These are phyloP conservation scores for Pseudopyrenochaeta lycopersici DNA, from an alignment of 2,329 filamentous ascomycete species.

Conservation along the genomic window DNA sequence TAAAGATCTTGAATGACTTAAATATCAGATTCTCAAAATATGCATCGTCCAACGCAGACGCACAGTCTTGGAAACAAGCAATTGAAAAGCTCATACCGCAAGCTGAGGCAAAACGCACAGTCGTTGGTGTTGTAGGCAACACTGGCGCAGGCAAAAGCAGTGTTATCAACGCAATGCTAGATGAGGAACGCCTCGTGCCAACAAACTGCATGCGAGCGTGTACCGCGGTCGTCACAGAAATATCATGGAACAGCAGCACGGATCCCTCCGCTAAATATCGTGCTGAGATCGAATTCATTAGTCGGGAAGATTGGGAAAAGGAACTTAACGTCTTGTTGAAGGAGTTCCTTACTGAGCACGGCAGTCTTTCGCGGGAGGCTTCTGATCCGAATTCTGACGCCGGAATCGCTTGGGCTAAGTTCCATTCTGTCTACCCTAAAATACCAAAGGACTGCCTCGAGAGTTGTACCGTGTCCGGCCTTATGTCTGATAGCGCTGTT, in stretches of 20 bases:
- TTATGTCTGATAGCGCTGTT: conserved; percentile 56
- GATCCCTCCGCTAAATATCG: conserved; percentile 55
- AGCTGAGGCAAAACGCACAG: conserved; percentile 52
- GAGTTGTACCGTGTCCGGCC: conserved; percentile 47
- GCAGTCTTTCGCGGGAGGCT: conserved; percentile 49
- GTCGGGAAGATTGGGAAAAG: conserved; percentile 59
- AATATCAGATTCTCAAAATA: conserved; percentile 40
- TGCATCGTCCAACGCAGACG: conserved; percentile 34
- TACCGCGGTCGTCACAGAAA: conserved; percentile 69
- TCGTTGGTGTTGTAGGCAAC: conserved; percentile 68
- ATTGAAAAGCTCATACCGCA: conserved; percentile 55
- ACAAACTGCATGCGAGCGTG: conserved; percentile 70
- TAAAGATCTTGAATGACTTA: conserved; percentile 48
- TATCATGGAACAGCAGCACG: conserved; percentile 63
- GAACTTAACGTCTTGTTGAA: conserved; percentile 61
- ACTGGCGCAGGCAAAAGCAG: conserved; percentile 71
- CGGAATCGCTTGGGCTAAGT: conserved; percentile 61
- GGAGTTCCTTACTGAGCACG: conserved; percentile 58
- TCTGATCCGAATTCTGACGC: conserved; percentile 57
- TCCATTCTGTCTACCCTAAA: conserved; percentile 59
- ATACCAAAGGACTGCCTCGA: conserved; percentile 53
- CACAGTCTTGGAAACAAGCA: conserved; percentile 51
- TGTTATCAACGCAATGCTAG: conserved; percentile 70
- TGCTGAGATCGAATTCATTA: conserved; percentile 68
- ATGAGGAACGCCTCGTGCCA: conserved; percentile 66